phyloP scores from a whole-genome alignment of 306 rosid genomes.

The Quercus glauca region DNA sequence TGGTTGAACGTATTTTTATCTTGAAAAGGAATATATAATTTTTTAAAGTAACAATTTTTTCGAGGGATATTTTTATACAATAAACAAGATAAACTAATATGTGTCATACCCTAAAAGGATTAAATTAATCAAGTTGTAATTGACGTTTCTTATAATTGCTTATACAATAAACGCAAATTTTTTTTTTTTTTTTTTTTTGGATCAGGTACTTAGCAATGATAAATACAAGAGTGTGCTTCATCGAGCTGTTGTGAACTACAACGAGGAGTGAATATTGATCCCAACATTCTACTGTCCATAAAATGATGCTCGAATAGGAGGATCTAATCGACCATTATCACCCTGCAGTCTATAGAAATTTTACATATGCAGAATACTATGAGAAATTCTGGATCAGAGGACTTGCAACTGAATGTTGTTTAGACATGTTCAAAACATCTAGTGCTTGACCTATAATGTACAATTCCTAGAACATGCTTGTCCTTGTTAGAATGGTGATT shows the following conservation, averaged over 20 bases:
- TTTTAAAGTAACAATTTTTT: too few relatives aligned
- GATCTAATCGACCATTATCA: conserved; percentile 14
- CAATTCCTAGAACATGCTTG: too few relatives aligned
- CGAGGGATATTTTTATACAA: too few relatives aligned
- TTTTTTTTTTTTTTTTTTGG: neutral
- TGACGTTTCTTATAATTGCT: too few relatives aligned
- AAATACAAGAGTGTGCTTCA: conserved; percentile 47
- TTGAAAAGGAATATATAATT: too few relatives aligned
- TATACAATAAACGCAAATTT: too few relatives aligned
- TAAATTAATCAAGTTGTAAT: too few relatives aligned
- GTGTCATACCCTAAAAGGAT: too few relatives aligned
- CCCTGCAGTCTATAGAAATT: conserved; percentile 18
- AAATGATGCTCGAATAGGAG: conserved; percentile 34
- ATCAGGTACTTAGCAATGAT: conserved; percentile 42
- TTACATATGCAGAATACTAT: conserved; percentile 38
- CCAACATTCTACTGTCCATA: conserved; percentile 55
- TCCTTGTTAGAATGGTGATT: too few relatives aligned
- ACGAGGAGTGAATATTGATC: conserved; percentile 36
- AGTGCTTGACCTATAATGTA: neutral
- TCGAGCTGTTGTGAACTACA: conserved; percentile 40
- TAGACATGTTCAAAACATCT: conserved; percentile 37
- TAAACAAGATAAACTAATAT: too few relatives aligned
- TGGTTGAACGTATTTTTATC: too few relatives aligned
- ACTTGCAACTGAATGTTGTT: conserved; percentile 33
- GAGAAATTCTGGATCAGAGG: conserved; percentile 42